These are phyloP conservation scores for Henckelia pumila DNA, from an alignment of 257 asterid genomes.

Conservation along the genomic window DNA sequence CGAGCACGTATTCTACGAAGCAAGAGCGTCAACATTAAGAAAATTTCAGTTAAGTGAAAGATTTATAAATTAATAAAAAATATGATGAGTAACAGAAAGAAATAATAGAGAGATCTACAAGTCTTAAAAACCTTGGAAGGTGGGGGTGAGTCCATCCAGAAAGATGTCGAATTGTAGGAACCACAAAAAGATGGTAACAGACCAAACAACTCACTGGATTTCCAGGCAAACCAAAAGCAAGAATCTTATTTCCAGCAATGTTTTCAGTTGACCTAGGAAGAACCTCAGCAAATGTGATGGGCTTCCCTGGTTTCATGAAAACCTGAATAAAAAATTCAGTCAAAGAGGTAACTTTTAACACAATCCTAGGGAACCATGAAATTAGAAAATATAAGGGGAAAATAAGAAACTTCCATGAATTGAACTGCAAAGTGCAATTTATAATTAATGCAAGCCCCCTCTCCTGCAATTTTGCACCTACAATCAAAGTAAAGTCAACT, in stretches of 20 bases:
- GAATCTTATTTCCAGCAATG: conserved; percentile 48
- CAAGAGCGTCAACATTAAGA: conserved; percentile 20
- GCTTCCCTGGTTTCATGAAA: conserved; percentile 93
- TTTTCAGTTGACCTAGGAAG: conserved; percentile 39
- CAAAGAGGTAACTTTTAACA: not conserved
- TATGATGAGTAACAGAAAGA: conserved; percentile 19
- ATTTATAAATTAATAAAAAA: conserved; percentile 17
- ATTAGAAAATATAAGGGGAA: conserved; percentile 11
- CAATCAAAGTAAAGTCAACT: conserved; percentile 10
- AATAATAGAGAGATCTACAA: conserved; percentile 24
- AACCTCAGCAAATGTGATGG: conserved; percentile 86
- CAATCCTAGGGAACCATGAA: conserved; percentile 3
- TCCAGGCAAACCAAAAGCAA: conserved; percentile 98
- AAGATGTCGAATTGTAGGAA: conserved; percentile 79
- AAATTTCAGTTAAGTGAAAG: conserved; percentile 23
- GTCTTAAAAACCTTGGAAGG: conserved; percentile 69
- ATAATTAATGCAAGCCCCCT: conserved; percentile 17
- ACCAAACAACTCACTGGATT: conserved; percentile 96
- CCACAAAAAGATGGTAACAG: conserved; percentile 88
- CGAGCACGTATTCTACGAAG: conserved; percentile 80
- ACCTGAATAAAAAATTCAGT: conserved; percentile 52
- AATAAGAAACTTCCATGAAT: not conserved
- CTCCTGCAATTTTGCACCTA: conserved; percentile 2
- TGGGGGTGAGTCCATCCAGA: conserved; percentile 88
- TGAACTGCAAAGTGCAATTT: conserved; percentile 5